Evolutionary conservation across 2,329 filamentous ascomycete genomes (phyloP).

Genomic region (Boeremia lycopersici): DNA sequence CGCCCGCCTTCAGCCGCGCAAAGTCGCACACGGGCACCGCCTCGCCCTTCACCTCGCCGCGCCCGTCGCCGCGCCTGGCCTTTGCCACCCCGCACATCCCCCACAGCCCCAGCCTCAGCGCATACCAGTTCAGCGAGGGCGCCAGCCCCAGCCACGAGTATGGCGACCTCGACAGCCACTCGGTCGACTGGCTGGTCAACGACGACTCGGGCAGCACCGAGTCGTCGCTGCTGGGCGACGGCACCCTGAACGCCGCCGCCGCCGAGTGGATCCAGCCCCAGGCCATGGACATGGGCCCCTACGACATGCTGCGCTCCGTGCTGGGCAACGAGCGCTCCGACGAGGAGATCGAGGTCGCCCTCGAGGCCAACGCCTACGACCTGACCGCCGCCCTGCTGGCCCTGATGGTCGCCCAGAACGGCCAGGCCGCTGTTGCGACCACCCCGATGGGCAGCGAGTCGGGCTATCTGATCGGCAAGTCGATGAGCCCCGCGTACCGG

Average conservation of each 20-base stretch:
- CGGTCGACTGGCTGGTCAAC: constrained; percentile 93
- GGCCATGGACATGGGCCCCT: constrained; percentile 92
- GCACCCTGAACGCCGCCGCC: constrained; percentile 76
- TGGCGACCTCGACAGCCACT: constrained; percentile 89
- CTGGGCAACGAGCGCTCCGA: constrained; percentile 87
- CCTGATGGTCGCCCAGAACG: constrained; percentile 77
- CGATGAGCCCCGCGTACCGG: constrained; percentile 73
- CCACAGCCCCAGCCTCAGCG: constrained; percentile 90
- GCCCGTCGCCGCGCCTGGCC: constrained; percentile 87
- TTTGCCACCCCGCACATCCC: constrained; percentile 90
- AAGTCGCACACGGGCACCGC: constrained; percentile 70
- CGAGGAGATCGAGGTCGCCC: constrained; percentile 90
- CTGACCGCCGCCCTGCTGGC: constrained; percentile 88
- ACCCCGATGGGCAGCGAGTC: constrained; percentile 60
- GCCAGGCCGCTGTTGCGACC: constrained; percentile 53
- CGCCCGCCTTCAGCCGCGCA: constrained; percentile 75
- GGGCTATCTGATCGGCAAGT: constrained; percentile 83
- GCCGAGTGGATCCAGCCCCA: constrained; percentile 75
- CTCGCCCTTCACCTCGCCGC: constrained; percentile 92
- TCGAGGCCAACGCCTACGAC: constrained; percentile 90
- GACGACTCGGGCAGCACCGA: constrained; percentile 84
- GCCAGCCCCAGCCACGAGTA: constrained; percentile 80
- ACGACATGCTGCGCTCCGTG: constrained; percentile 96
- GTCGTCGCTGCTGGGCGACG: constrained; percentile 72
- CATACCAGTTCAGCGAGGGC: constrained; percentile 88